phyloP scores from a whole-genome alignment of 2,329 filamentous ascomycete genomes.

The Elsinoe batatas region DNA sequence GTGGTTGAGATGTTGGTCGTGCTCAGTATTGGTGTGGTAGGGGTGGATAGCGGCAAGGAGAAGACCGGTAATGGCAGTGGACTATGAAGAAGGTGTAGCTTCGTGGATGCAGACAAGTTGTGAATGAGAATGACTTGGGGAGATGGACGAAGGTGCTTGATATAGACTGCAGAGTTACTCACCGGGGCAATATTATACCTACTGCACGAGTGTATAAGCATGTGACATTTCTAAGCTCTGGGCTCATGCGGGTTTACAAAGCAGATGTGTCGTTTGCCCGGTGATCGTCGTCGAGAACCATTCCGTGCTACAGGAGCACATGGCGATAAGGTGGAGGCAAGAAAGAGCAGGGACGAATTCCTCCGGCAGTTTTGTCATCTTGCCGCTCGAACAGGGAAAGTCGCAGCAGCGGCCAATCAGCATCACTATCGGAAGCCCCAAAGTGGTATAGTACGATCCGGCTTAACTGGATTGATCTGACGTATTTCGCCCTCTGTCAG shows the following conservation, averaged over 20 bases:
- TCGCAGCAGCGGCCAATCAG: not conserved
- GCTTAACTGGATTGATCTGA: not conserved
- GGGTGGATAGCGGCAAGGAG: not conserved
- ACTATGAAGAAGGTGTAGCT: not conserved
- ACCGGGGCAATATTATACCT: not conserved
- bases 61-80: not conserved
- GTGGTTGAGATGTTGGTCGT: not conserved
- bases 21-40: not conserved
- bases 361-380: slow-evolving; percentile 7
- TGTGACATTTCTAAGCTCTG: slow-evolving; percentile 5
- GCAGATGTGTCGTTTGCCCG: not conserved
- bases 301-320: too few species aligned
- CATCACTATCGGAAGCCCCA: not conserved
- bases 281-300: not conserved
- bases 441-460: not conserved
- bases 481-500: not conserved
- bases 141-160: not conserved
- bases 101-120: not conserved
- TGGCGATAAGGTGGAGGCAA: not conserved
- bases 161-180: not conserved
- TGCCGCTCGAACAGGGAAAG: not conserved
- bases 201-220: not conserved
- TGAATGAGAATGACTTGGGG: not conserved
- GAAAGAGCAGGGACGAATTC: not conserved
- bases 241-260: not conserved